Base-by-base conservation (phyloP, 2,329 filamentous ascomycete species). In the Ascochyta viciae-villosae region DNA sequence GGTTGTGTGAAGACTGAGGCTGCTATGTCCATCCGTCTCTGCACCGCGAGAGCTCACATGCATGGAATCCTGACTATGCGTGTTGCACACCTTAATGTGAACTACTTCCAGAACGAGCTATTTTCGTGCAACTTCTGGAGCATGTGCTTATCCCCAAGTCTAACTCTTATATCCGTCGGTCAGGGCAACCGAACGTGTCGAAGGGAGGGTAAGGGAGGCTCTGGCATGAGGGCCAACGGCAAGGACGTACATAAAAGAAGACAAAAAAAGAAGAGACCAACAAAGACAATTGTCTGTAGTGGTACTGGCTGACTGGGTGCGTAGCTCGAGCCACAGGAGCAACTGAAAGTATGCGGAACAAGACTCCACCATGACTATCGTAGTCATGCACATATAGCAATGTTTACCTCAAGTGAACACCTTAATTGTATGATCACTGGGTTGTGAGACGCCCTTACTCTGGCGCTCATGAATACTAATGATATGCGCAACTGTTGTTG, bases 151-250 rank as follows among this genome's bases (percentile, higher is more conserved):
- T 50, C 16, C 42, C 38, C n/a, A 37, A 34, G 9, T 12, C 24
- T 44, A 39, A 31, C 29, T 43, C 31, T 43, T 51, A 15, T 16
- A 31, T 31, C 43, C 13, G 12, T 43, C 53, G 37, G 43, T 8
- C 24, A 33, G 24, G 26, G 31, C 8, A 31, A 23, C 38, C 31
- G 48, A 47, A 50, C 31, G 53, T 50, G 46, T 35, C n/a, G 13
- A 46, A 42, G 37, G 29, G 19, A 50, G 35, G 16, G 9, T 8
- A 46, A 56, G 43, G 48, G 47, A 51, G 37, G 33, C 29, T 39
- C 6, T 3, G 19, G 42, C 29, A 29, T 33, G 43, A 3, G 8
- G 16, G 10, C 27, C 2, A 27, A 38, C 9, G 6, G 10, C 4
- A 6, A 22, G 37, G 16, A 38, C 13, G n/a, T 34, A 4, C 13